Base-by-base conservation (phyloP, 2,329 filamentous ascomycete species). In the Plectosphaerella sp. region DNA sequence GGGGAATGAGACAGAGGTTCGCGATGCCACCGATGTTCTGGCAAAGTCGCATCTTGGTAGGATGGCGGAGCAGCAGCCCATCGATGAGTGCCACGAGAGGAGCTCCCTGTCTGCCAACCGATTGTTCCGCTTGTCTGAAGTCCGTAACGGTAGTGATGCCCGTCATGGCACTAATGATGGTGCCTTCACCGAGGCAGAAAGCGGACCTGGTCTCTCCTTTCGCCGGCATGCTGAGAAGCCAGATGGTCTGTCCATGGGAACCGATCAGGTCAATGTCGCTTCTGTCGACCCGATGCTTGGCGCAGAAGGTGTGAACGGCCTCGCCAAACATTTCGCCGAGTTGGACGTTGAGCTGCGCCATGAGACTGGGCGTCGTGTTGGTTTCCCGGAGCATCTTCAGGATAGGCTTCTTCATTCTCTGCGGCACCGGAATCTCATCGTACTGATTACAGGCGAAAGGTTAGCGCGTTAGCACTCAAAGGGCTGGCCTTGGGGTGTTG, bases 311-410 rank as follows among this genome's bases (percentile, higher is more conserved):
- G 36, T 73, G 67, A 39, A 75, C 53, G 8, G 54, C 54, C 28
- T 54, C 48, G n/a, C 51, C 12, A 10, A 59, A 59, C 36, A 33
- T 59, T 54, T 5, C 50, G 51, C 45, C 57, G 39, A 9, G 56
- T 47, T 7, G 57, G n/a, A 80, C 74, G 55, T 84, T 83, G 54
- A 83, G 72, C 58, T 80, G 75, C 3, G 79, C 77, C n/a, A 83
- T 64, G 57, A 77, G 76, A 42, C 75, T 74, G 1, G 79, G 75
- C 2, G 78, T 76, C 7, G 76, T 80, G 45, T 67, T 69, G 60
- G 80, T 77, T 59, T 78, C 70, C 35, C 76, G 68, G 53, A 85
- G 82, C 64, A 83, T 77, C 49, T 76, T 70, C 70, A 84, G 77
- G 35, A 83, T 75, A 2, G 75, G 72, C 58, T 75, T 76, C 64